Evolutionary conservation across 305 asterid species (phyloP), one percentile per base, ranked within the genome.

Genomic region (Solanum hybrid): DNA sequence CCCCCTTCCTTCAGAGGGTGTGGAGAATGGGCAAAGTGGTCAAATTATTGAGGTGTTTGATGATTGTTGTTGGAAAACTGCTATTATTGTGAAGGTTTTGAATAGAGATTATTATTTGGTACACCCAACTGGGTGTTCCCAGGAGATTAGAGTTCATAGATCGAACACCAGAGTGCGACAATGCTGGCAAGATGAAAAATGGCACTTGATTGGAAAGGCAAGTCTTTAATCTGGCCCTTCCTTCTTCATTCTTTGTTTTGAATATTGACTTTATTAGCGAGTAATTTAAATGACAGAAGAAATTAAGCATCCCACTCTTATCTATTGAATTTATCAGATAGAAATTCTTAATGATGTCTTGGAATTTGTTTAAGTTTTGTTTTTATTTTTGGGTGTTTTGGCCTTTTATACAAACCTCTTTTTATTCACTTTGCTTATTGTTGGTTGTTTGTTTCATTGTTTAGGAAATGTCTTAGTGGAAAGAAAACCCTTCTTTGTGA

Each of bases 141-240:
- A 88, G n/a, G 92, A 92, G 81, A 88, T 92, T 86, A 88, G 79
- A 71, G 92, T 91, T 29, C 38, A 56, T 79, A 91, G 82, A 87
- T 89, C 38, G 22, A 89, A 92, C 82, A 66, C 89, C 36, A 92
- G 95, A 37, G 82, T 88, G 84, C 90, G 94, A 88, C 95, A 89
- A 69, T 91, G 91, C 84, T 93, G 95, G 95, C 76, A 86, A 89
- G 87, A 92, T 37, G 93, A 87, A 4, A 51, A 82, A 88, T 93
- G 95, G 95, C 87, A 91, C 79, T 32, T 78, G 72, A 90, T 93
- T 56, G 95, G 95, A 84, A 88, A 93, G 94, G 94, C 90, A 92
- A 64, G 36, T 82, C 38, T 32, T 75, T 37, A 60, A 42, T 31
- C n/a, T 40, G 26, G 34, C 77, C 10, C 14, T 35, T 34, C 38